A percentile compares a stretch with the other conserved stretches of the same genome.
phyloP scores from a whole-genome alignment of 2,329 filamentous ascomycete genomes.

The Clonostachys chloroleuca region DNA sequence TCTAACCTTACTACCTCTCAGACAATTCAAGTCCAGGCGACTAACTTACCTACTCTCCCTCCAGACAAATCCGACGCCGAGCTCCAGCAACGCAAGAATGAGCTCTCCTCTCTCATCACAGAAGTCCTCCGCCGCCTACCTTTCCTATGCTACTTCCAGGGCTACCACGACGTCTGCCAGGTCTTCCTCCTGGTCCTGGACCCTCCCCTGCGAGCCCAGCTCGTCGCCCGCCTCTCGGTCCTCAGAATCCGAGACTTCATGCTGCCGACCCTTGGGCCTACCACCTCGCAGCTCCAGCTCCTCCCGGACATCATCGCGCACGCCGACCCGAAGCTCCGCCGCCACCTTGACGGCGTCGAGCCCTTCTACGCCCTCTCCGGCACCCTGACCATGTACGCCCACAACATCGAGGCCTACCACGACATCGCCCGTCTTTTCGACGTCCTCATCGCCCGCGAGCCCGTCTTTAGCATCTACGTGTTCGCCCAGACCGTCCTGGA shows the following conservation, averaged over 20 bases:
- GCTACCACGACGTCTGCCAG: slow-evolving; percentile 97
- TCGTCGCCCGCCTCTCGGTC: slow-evolving; percentile 77
- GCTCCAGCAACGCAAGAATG: slow-evolving; percentile 64
- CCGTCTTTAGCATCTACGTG: slow-evolving; percentile 85
- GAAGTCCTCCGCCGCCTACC: slow-evolving; percentile 77
- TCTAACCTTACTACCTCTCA: neutral
- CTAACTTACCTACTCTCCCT: neutral
- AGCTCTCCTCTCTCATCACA: slow-evolving; percentile 77
- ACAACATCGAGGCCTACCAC: slow-evolving; percentile 86
- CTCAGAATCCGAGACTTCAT: slow-evolving; percentile 96
- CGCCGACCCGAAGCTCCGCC: slow-evolving; percentile 67
- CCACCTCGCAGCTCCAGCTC: slow-evolving; percentile 79
- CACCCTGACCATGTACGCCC: slow-evolving; percentile 92
- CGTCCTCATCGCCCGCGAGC: slow-evolving; percentile 80
- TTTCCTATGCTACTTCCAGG: slow-evolving; percentile 92
- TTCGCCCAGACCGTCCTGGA: slow-evolving; percentile 85
- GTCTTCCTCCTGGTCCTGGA: slow-evolving; percentile 86
- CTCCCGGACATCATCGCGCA: slow-evolving; percentile 75
- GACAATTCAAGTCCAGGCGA: neutral
- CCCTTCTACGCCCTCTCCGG: slow-evolving; percentile 94
- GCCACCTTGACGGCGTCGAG: slow-evolving; percentile 71
- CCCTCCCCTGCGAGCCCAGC: slow-evolving; percentile 49
- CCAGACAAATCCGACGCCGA: slow-evolving; percentile 67
- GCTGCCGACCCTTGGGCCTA: slow-evolving; percentile 80
- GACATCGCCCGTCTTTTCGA: slow-evolving; percentile 92